Base-by-base conservation (phyloP, 805 yeast genomes). In the Candida arabinofermentans region DNA sequence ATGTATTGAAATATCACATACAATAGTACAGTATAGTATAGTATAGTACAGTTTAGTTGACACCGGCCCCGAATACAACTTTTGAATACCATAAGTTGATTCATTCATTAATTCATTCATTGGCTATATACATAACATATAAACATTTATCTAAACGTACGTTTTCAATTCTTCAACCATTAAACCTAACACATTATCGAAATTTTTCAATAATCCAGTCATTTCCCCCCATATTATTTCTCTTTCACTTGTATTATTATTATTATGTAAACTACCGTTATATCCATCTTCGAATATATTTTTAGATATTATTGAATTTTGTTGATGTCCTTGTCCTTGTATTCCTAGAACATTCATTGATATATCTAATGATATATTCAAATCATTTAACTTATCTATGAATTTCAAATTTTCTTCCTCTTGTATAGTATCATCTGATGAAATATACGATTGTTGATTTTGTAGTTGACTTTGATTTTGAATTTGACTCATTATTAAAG, bases 111-210 rank as follows among this genome's bases (percentile, higher is more conserved):
- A n/a, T n/a, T n/a, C n/a, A n/a, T n/a, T n/a, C n/a, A n/a, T n/a
- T n/a, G n/a, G n/a, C n/a, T n/a, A n/a, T n/a, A n/a, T n/a, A n/a
- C n/a, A n/a, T n/a, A n/a, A n/a, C n/a, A n/a, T n/a, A n/a, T n/a
- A n/a, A n/a, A n/a, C n/a, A n/a, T n/a, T n/a, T n/a, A n/a, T n/a
- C n/a, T 29, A 37, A 37, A 22, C 30, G 6, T n/a, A 8, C 16
- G 17, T 21, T 31, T 26, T 26, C 23, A 53, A 24, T 35, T 58
- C 65, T 27, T 62, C 66, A 36, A 59, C 66, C 45, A 65, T 48
- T 2, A 53, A 47, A 8, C 57, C 61, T 40, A 66, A 41, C 17
- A 60, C 49, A 1, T 43, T 42, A 19, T 48, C 41, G 35, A 65
- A 49, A 37, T 58, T 61, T 12, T 32, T 29, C n/a, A 62, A 34